Conservation (phyloP, 768 basidiomycete species). For the Calocera cornea region DNA sequence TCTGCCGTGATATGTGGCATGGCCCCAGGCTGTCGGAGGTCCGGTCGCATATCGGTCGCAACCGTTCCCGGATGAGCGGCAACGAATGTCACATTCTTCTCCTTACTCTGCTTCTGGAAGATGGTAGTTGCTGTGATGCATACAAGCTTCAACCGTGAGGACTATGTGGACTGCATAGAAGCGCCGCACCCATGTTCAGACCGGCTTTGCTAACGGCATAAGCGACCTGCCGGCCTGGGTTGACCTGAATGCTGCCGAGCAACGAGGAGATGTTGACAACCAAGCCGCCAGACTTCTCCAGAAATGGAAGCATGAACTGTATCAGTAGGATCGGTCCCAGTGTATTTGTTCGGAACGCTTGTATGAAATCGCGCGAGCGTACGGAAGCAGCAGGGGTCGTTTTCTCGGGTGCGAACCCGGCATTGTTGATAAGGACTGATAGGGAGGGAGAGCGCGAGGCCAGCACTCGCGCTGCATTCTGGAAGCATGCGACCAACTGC, state of each 20-base stretch:
- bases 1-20: neutral
- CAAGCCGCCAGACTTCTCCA: neutral
- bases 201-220: neutral
- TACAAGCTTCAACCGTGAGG: neutral
- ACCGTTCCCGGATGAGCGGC: neutral
- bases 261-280: neutral
- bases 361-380: neutral
- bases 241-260: neutral
- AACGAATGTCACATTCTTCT: neutral
- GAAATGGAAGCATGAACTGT: neutral
- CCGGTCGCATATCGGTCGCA: neutral
- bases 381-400: neutral
- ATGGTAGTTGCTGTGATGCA: neutral
- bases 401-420: neutral
- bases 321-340: neutral
- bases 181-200: neutral
- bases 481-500: neutral
- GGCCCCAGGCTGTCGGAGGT: neutral
- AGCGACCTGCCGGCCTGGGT: neutral
- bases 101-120: neutral
- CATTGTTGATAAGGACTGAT: neutral
- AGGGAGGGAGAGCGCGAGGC: neutral
- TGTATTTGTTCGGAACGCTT: neutral
- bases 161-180: neutral
- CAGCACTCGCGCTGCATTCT: neutral